Evolutionary conservation across 106 monocot species (phyloP).

Genomic region (Posidonia australis): DNA sequence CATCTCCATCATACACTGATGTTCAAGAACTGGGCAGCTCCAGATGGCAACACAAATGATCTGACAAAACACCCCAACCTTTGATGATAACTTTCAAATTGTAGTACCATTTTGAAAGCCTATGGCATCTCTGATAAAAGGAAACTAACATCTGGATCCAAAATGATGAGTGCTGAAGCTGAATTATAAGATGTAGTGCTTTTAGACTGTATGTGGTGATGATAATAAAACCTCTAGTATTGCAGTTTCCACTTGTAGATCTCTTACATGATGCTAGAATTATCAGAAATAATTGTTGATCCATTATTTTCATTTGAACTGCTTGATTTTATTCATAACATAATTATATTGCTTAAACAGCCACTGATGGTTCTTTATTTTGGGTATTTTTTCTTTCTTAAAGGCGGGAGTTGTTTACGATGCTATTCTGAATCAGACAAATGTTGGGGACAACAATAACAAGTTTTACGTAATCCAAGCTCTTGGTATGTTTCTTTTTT

Average conservation of each 20-base stretch:
- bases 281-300: not conserved
- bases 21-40: no score
- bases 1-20: no score
- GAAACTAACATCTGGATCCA: no score
- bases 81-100: no score
- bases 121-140: no score
- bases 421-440: constrained; percentile 82
- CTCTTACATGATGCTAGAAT: not conserved
- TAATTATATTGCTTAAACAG: not conserved
- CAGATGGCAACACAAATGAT: no score
- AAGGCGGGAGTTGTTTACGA: constrained; percentile 77
- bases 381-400: not conserved
- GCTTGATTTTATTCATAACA: not conserved
- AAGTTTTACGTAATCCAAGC: constrained; percentile 87
- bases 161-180: no score
- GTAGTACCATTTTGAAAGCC: no score
- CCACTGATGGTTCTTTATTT: constrained; percentile 9
- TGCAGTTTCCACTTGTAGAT: not conserved
- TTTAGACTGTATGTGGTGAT: not conserved
- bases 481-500: constrained; percentile 53
- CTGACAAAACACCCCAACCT: no score
- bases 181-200: not conserved
- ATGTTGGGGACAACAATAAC: constrained; percentile 86
- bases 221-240: not conserved
- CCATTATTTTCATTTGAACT: not conserved